These are phyloP conservation scores for Zygosaccharomyces rouxii DNA, from an alignment of 805 yeast species.

Conservation along the genomic window DNA sequence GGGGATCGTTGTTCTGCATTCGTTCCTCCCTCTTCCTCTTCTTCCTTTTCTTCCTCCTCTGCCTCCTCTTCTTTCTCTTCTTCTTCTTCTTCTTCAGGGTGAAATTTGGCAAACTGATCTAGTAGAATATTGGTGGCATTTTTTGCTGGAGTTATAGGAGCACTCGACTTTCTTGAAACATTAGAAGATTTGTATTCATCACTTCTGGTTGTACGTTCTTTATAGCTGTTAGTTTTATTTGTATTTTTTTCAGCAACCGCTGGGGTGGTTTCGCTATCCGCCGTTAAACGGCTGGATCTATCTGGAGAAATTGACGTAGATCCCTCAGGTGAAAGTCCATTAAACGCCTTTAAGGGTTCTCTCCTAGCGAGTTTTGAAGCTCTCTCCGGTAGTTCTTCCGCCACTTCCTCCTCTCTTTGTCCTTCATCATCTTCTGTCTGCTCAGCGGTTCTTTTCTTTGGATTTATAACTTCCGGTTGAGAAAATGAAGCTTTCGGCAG, in stretches of 20 bases:
- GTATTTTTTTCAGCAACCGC: background rate
- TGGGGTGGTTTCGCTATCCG: background rate
- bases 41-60: background rate
- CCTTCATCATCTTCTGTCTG: conserved; percentile 1
- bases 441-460: conserved; percentile 6
- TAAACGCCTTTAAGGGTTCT: background rate
- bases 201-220: background rate
- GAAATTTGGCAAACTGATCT: conserved; percentile 7
- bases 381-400: background rate
- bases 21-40: background rate
- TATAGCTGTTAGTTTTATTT: background rate
- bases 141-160: background rate
- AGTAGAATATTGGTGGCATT: conserved; percentile 1
- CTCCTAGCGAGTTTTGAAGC: background rate
- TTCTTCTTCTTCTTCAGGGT: background rate
- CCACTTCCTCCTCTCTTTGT: background rate
- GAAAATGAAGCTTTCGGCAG: conserved; percentile 27
- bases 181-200: background rate
- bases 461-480: conserved; percentile 4
- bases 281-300: background rate
- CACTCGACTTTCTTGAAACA: background rate
- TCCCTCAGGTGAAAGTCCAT: background rate
- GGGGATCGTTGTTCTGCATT: background rate
- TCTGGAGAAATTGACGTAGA: background rate
- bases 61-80: background rate